A percentile compares a stretch with the other conserved stretches of the same genome.
phyloP scores from a whole-genome alignment of 2,329 filamentous ascomycete species.

The Talaromyces sp. region DNA sequence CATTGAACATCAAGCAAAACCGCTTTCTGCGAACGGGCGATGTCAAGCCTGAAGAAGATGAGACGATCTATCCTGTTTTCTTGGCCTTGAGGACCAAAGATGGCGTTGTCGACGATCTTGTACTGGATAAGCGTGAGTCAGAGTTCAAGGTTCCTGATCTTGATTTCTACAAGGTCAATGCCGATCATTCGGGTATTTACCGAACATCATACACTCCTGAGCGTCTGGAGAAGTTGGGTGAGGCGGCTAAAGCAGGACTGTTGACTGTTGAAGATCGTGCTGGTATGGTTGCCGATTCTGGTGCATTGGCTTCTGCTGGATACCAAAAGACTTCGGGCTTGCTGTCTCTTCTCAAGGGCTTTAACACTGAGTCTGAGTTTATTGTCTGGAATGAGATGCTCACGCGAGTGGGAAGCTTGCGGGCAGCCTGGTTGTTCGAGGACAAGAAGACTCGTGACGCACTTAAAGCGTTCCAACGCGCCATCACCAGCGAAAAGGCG shows the following conservation, averaged over 20 bases:
- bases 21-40: conserved; percentile 89
- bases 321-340: conserved; percentile 92
- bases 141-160: conserved; percentile 71
- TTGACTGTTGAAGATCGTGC: conserved; percentile 85
- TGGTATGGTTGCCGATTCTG: conserved; percentile 91
- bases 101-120: conserved; percentile 72
- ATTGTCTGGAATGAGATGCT: conserved; percentile 95
- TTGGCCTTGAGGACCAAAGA: conserved; percentile 77
- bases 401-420: conserved; percentile 69
- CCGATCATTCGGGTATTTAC: conserved; percentile 89
- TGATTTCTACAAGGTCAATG: conserved; percentile 96
- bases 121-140: conserved; percentile 66
- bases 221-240: conserved; percentile 78
- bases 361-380: conserved; percentile 75
- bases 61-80: conserved; percentile 83
- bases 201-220: conserved; percentile 81
- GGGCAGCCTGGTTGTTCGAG: conserved; percentile 84
- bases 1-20: conserved; percentile 87
- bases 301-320: conserved; percentile 79
- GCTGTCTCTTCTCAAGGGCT: conserved; percentile 76
- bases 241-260: conserved; percentile 74
- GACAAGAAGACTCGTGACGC: conserved; percentile 65
- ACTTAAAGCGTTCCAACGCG: conserved; percentile 75
- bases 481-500: conserved; percentile 70
- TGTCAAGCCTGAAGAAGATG: conserved; percentile 86